Conservation (phyloP, 2,329 filamentous ascomycete genomes). For the Periconia sp. region DNA sequence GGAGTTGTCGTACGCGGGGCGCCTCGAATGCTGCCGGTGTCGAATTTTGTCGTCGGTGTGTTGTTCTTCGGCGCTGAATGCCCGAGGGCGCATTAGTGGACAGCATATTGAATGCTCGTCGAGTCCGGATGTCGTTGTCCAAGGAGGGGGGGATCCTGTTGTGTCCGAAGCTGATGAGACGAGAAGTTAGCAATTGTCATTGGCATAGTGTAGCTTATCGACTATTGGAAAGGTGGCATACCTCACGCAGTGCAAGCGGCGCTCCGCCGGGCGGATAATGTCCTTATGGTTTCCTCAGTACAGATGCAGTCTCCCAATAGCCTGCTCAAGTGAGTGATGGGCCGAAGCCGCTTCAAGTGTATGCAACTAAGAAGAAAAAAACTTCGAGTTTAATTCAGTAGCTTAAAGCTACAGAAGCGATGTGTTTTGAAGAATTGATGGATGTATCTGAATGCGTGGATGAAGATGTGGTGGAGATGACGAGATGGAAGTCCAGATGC, state of each 20-base stretch:
- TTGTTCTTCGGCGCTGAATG: constrained; percentile 75
- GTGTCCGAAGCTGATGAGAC: constrained; percentile 46
- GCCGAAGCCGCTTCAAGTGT: constrained; percentile 35
- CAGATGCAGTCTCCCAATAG: constrained; percentile 47
- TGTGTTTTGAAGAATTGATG: constrained; percentile 4
- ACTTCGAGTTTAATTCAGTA: constrained; percentile 4
- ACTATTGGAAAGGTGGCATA: constrained; percentile 46
- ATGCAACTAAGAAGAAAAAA: constrained; percentile 14
- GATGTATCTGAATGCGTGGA: constrained; percentile 22
- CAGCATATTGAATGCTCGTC: constrained; percentile 77
- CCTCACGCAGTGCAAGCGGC: constrained; percentile 87
- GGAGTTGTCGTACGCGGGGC: constrained; percentile 71
- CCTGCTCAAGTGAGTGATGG: constrained; percentile 46
- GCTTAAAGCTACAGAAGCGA: constrained; percentile 1
- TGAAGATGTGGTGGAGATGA: constrained; percentile 34
- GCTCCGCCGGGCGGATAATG: constrained; percentile 70
- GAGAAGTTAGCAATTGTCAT: constrained; percentile 34
- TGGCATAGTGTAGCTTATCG: constrained; percentile 2
- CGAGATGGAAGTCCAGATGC: constrained; percentile 29
- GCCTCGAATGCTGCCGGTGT: constrained; percentile 80
- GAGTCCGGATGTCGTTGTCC: constrained; percentile 66
- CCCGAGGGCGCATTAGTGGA: constrained; percentile 71
- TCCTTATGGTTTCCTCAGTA: constrained; percentile 53
- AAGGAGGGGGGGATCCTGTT: constrained; percentile 44
- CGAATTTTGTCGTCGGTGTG: constrained; percentile 87